Conservation (phyloP, 306 rosid species). For the Cercis canadensis region DNA sequence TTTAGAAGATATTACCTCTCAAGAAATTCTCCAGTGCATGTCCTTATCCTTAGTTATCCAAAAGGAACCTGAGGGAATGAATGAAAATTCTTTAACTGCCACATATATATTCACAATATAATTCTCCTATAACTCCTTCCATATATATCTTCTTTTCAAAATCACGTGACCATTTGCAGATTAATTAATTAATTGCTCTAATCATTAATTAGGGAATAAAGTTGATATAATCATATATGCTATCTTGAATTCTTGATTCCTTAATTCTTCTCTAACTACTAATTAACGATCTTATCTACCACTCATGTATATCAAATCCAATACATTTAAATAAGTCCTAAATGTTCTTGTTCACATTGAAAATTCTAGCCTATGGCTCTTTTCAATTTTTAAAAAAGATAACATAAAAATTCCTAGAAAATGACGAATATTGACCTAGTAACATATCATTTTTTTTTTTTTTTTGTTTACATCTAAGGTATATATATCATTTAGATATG, state of each 20-base stretch:
- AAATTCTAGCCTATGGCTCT: no score
- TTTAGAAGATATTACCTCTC: conserved; percentile 18
- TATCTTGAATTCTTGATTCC: no score
- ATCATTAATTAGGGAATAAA: neutral
- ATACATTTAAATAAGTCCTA: neutral
- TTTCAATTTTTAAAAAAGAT: no score
- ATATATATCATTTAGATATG: no score
- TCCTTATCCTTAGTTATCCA: conserved; percentile 56
- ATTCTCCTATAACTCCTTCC: conserved; percentile 32
- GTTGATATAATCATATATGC: neutral
- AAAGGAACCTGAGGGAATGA: conserved; percentile 48
- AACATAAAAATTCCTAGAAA: no score
- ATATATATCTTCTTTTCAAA: conserved; percentile 27
- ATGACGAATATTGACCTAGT: no score
- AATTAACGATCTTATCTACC: conserved; percentile 16
- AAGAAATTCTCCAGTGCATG: conserved; percentile 31
- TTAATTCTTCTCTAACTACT: neutral
- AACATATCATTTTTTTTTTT: no score
- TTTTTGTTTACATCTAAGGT: no score
- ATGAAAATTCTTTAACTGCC: conserved; percentile 26
- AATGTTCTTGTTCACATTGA: conserved; percentile 8
- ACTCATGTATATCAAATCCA: conserved; percentile 10
- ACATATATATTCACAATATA: conserved; percentile 3
- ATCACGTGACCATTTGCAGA: conserved; percentile 31
- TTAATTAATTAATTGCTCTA: conserved; percentile 1